Evolutionary conservation across 192 early-diverging fungal species (phyloP), one percentile per base, ranked within the genome.

Genomic region (Coemansia sp.): DNA sequence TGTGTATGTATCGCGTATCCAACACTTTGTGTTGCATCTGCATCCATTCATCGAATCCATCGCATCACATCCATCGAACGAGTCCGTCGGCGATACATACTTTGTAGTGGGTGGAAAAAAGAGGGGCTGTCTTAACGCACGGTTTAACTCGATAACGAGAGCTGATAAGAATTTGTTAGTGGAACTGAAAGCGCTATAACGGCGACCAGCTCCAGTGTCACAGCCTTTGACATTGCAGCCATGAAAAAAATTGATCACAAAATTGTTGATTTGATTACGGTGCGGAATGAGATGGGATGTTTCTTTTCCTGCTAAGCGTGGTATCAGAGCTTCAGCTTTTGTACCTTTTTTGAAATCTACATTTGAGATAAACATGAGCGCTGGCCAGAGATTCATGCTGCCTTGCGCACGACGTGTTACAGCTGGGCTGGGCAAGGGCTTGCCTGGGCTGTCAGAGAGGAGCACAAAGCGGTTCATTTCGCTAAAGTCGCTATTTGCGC

Each of bases 401-500:
- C 32, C 34, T 30, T 59, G 58, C 18, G 58, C 58, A 3, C 58
- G 60, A 11, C 60, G 60, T 41, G 24, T 27, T 39, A 22, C 39
- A 40, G 7, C 18, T 1, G 22, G 60, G 18, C 39, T 43, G 35
- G 20, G 60, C 39, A n/a, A 10, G 6, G 18, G 20, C 0, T 5
- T 53, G 50, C 50, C 50, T 13, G 30, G 24, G 50, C 50, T 53
- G 27, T 12, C 50, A 10, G 37, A 55, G 32, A 41, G 24, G 34
- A 27, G 44, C 32, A 69, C 45, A 40, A 62, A 55, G 27, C 35
- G 65, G 35, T 16, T 18, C 22, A 76, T 82, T 52, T 83, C 81
- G 56, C 73, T 83, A 27, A 78, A 78, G 58, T 83, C 76, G 52
- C 73, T 83, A 22, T 77, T 82, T 56, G 73, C 75, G 59, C 74